These are phyloP conservation scores for Pythium apleroticum DNA, from an alignment of 352 stramenopile genomes.

Conservation along the genomic window DNA sequence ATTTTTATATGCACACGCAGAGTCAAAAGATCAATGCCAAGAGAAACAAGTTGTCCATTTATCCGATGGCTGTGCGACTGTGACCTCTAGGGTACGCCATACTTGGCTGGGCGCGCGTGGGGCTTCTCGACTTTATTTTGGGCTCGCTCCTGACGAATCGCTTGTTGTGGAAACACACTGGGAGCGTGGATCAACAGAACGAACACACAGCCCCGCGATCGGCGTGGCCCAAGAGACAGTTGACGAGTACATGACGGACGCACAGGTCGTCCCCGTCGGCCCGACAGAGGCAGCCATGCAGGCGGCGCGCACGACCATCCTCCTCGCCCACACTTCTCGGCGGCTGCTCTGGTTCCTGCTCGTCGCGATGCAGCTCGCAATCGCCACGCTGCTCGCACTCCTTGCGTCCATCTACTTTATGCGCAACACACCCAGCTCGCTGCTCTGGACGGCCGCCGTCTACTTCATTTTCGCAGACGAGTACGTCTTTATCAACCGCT, in stretches of 20 bases:
- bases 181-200: no score
- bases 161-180: no score
- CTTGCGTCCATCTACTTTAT: conserved; percentile 2
- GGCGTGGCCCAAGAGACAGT: background rate
- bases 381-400: conserved; percentile 2
- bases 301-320: background rate
- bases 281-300: background rate
- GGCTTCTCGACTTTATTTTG: background rate
- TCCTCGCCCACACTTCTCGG: background rate
- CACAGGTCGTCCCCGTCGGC: background rate
- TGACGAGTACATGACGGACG: background rate
- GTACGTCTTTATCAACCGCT: conserved; percentile 12
- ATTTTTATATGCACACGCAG: no score
- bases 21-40: no score
- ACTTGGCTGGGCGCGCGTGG: no score
- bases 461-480: conserved; percentile 27
- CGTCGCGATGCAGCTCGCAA: conserved; percentile 6
- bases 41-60: no score
- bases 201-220: no score
- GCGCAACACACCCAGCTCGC: conserved; percentile 5
- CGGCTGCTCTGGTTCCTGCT: conserved; percentile 9
- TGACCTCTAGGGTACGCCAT: no score
- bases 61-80: no score
- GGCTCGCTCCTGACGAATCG: no score
- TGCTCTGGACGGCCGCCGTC: conserved; percentile 21